Evolutionary conservation across 805 yeast species (phyloP).

Genomic region (Cyberlindnera euphorbiiphila): DNA sequence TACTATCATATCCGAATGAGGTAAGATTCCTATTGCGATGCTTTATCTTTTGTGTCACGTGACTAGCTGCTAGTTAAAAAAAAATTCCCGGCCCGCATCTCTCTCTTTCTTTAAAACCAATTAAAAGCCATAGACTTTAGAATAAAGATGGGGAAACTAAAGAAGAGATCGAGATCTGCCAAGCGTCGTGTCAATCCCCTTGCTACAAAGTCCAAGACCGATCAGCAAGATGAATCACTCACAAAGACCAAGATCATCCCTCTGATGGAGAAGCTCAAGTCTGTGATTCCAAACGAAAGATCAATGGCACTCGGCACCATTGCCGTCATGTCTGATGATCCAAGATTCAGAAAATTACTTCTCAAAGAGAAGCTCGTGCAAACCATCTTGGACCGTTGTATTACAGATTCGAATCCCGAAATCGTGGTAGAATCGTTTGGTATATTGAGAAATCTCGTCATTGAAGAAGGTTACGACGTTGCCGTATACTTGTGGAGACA

Average conservation of each 20-base stretch:
- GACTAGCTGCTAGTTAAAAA: too few relatives aligned
- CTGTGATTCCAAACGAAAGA: slow-evolving; percentile 66
- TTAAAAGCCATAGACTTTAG: not conserved
- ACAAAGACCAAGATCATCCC: slow-evolving; percentile 62
- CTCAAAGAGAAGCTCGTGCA: slow-evolving; percentile 71
- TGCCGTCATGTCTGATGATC: slow-evolving; percentile 66
- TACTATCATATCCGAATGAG: too few relatives aligned
- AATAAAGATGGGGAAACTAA: slow-evolving; percentile 64
- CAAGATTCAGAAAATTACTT: slow-evolving; percentile 54
- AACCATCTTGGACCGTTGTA: slow-evolving; percentile 55
- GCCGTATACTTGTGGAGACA: slow-evolving; percentile 73
- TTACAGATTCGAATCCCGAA: slow-evolving; percentile 68
- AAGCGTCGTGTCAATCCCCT: slow-evolving; percentile 36
- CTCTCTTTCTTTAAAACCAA: not conserved
- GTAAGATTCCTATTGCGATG: too few relatives aligned
- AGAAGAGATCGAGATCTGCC: slow-evolving; percentile 57
- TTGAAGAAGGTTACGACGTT: slow-evolving; percentile 86
- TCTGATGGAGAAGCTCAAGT: slow-evolving; percentile 57
- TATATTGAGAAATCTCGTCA: slow-evolving; percentile 68
- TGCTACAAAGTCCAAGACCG: slow-evolving; percentile 28
- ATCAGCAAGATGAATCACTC: slow-evolving; percentile 43
- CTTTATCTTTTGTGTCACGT: too few relatives aligned
- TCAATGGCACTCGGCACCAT: slow-evolving; percentile 75
- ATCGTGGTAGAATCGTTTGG: slow-evolving; percentile 80
- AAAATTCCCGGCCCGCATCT: not conserved